Conservation (phyloP, 305 asterid genomes). For the Fraxinus baroniana region DNA sequence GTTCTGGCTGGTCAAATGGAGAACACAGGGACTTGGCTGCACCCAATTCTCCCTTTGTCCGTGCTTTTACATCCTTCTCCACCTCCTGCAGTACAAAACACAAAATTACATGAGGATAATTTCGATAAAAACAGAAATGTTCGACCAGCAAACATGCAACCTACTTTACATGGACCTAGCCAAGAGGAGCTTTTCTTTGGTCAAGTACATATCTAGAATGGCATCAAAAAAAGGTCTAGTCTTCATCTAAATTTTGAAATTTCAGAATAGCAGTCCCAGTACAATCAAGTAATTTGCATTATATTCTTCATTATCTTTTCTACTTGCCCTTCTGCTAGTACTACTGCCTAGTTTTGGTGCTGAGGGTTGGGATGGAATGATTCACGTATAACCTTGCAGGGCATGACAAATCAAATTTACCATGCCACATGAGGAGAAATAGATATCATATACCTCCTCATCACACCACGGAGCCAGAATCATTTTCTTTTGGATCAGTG, state of each 20-base stretch:
- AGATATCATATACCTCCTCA: slow-evolving; percentile 56
- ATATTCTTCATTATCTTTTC: background rate
- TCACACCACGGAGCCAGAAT: slow-evolving; percentile 92
- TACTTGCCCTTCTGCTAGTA: background rate
- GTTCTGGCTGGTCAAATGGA: slow-evolving; percentile 87
- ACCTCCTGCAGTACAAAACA: slow-evolving; percentile 59
- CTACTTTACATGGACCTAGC: background rate
- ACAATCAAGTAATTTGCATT: background rate
- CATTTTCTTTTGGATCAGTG: slow-evolving; percentile 76
- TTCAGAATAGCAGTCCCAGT: background rate
- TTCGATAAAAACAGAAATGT: background rate
- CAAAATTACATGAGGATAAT: background rate
- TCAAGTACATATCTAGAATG: background rate
- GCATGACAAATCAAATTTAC: background rate
- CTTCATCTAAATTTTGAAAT: background rate
- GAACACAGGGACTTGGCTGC: slow-evolving; percentile 85
- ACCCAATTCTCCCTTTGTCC: slow-evolving; percentile 97
- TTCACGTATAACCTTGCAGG: background rate
- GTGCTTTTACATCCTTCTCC: slow-evolving; percentile 80
- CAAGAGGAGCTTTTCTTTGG: background rate
- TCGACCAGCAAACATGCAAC: background rate
- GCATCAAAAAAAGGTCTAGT: background rate
- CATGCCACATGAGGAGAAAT: background rate
- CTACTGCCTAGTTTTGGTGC: background rate
- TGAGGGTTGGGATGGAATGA: background rate